Base-by-base conservation (phyloP, 2,329 filamentous ascomycete genomes). In the Diaporthe citriasiana region DNA sequence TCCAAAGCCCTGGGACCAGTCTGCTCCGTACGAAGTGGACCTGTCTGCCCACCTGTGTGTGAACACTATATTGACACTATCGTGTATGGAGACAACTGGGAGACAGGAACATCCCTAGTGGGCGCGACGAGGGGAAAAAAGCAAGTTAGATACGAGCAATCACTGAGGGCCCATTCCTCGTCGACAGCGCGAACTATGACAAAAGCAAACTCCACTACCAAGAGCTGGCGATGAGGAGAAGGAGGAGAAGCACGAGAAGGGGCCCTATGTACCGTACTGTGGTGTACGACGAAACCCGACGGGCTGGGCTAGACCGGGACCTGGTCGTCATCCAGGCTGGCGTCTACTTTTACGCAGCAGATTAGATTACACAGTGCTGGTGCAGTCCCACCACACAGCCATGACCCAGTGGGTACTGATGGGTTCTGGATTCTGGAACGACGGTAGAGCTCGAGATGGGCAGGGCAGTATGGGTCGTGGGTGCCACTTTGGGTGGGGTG, bases 141-240 rank as follows among this genome's bases (percentile, higher is more conserved):
- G 63, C 63, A 68, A 53, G 63, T 53, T 53, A 68, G 63, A 53
- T 40, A 68, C 47, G 45, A 40, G 33, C n/a, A 68, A 68, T 68
- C 33, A 53, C 8, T 38, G 9, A 50, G 35, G 45, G 7, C 45
- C 47, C 33, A 40, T 53, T 33, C 30, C 63, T 53, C n/a, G 17
- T 53, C 63, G 63, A 68, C 63, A 38, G 63, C 63, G 33, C 47
- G 47, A 68, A 53, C 63, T 53, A 53, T 53, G 47, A 53, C 45
- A 68, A 68, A 51, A 68, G 63, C 63, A 68, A 53, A 40, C 47
- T 40, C 63, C 63, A 68, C 47, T 50, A 45, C n/a, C 47, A 40
- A 40, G 63, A 68, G 30, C 30, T 53, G 45, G 45, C 42, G 63
- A 51, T 13, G 47, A 22, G 47, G 47, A 68, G 45, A 12, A 38